phyloP scores from a whole-genome alignment of 345 rosid genomes.

The Schrenkiella parvula region DNA sequence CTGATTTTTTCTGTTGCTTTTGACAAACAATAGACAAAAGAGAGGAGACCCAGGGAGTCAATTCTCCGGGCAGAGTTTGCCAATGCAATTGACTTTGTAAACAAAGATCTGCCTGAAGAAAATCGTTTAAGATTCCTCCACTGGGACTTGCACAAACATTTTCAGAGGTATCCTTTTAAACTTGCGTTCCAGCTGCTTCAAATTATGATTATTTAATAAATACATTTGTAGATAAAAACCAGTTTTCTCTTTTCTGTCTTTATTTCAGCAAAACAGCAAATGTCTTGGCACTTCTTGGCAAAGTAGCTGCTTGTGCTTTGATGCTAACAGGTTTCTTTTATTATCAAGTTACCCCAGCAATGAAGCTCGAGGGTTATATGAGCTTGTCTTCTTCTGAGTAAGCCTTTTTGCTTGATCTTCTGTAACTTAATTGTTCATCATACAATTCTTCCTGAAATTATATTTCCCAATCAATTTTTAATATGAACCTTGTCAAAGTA shows the following conservation, averaged over 20 bases:
- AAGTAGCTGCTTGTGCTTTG: conserved; percentile 76
- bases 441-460: neutral
- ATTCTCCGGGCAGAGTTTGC: conserved; percentile 96
- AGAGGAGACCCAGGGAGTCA: conserved; percentile 76
- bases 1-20: conserved; percentile 2
- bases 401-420: conserved; percentile 31
- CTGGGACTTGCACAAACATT: conserved; percentile 59
- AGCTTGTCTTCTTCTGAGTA: conserved; percentile 58
- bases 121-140: conserved; percentile 62
- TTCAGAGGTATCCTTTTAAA: conserved; percentile 52
- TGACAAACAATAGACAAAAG: conserved; percentile 30
- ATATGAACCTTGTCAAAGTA: conserved; percentile 5
- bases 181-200: neutral
- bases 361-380: conserved; percentile 47
- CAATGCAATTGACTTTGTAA: conserved; percentile 85
- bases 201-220: neutral
- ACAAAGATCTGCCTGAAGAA: conserved; percentile 82
- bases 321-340: conserved; percentile 85
- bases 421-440: neutral
- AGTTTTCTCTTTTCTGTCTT: conserved; percentile 21
- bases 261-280: conserved; percentile 73
- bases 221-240: neutral
- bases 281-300: conserved; percentile 71
- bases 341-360: conserved; percentile 64
- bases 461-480: neutral